Percentiles rank a stretch among this genome's conserved stretches.
Evolutionary conservation across 176 grass and related monocot genomes (phyloP).

Genomic region (Musa schizocarpa): DNA sequence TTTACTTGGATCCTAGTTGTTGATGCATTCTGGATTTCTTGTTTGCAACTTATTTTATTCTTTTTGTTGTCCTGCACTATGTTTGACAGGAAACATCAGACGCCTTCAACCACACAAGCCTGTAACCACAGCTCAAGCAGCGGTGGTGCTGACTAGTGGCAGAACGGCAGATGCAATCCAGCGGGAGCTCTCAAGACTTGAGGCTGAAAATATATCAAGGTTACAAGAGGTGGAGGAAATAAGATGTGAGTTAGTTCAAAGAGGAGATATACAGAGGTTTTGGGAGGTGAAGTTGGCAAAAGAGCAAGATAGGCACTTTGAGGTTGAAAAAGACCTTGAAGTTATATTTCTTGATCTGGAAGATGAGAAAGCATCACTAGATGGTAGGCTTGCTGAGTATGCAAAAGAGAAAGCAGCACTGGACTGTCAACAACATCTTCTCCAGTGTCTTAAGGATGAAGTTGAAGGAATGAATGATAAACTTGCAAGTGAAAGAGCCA

Average conservation of each 20-base stretch:
- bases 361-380: constrained; percentile 37
- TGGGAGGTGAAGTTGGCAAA: constrained; percentile 58
- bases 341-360: constrained; percentile 41
- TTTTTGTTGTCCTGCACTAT: constrained; percentile 20
- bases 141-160: constrained; percentile 67
- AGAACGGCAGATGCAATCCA: constrained; percentile 60
- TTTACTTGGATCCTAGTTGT: not conserved
- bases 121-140: constrained; percentile 87
- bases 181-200: constrained; percentile 56
- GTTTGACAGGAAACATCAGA: constrained; percentile 74
- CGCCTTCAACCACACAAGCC: constrained; percentile 76
- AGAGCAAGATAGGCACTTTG: constrained; percentile 29
- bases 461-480: constrained; percentile 55
- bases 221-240: constrained; percentile 69
- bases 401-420: constrained; percentile 61
- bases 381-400: constrained; percentile 37
- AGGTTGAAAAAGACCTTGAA: constrained; percentile 47
- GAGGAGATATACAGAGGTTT: constrained; percentile 62
- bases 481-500: constrained; percentile 40
- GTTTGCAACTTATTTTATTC: not conserved
- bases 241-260: constrained; percentile 50
- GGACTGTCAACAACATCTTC: constrained; percentile 35
- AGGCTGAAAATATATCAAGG: constrained; percentile 47
- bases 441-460: constrained; percentile 53
- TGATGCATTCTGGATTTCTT: constrained; percentile 17